Evolutionary conservation across 768 basidiomycete genomes (phyloP), one percentile per base, ranked within the genome.

Genomic region (Hortiboletus campestris): DNA sequence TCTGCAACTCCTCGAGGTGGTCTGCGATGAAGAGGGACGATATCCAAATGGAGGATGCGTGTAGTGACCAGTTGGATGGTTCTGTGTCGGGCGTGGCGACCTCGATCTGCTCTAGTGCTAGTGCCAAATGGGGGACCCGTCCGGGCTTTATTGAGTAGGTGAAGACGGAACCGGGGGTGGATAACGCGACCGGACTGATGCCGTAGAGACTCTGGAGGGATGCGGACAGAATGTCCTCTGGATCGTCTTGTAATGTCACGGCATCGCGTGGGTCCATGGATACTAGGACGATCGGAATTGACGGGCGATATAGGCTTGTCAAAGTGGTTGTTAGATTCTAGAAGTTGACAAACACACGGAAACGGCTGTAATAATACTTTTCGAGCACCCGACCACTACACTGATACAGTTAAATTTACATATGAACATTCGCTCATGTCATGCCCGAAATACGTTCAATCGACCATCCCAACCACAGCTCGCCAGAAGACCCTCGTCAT

Each of bases 391-490:
- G 34, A 34, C 34, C 36, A 10, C n/a, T 39, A 17, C 47, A 22
- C 19, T 19, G 28, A 25, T n/a, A n/a, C 22, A 39, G 13, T 22
- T 22, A 31, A 14, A 39, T 28, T 16, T n/a, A 35, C 40, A 63
- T 16, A 39, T 12, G 20, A 45, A 34, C 29, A 46, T 29, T 32
- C 10, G n/a, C 36, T 22, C 16, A 16, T 39, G 47, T 66, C 63
- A 80, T 43, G 83, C 74, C 56, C 82, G 84, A 68, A 90, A 94
- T 59, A 95, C 78, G 72, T 88, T 83, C 50, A 96, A 73, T 72
- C 84, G 82, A 63, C 88, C 84, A 61, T 98, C 96, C 96, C 96
- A 98, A 47, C 89, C 85, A 70, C 93, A 95, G 56, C 87, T 95
- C 39, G 91, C 94, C 45, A 98, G 66, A 17, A 94, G 67, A 1